phyloP scores from a whole-genome alignment of 495 filamentous ascomycete species.

The Pseudomonodictys pantanalensis region DNA sequence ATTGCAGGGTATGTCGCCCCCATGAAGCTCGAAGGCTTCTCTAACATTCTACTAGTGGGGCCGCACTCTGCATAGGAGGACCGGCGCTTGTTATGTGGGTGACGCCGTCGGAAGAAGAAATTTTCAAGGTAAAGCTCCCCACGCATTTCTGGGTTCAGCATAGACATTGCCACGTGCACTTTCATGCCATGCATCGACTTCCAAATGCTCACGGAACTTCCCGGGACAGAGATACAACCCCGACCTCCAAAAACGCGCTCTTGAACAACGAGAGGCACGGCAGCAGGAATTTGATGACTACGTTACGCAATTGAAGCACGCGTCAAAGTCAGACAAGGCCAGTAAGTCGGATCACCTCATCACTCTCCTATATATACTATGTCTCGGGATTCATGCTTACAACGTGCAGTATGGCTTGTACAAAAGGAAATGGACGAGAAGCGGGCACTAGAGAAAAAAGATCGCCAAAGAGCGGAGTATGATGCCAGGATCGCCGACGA shows the following conservation, averaged over 20 bases:
- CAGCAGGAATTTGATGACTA: slow-evolving; percentile 88
- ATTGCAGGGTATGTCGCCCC: slow-evolving; percentile 15
- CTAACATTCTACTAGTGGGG: slow-evolving; percentile 53
- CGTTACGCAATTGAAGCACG: slow-evolving; percentile 75
- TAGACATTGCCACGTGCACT: background rate
- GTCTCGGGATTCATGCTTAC: slow-evolving; percentile 23
- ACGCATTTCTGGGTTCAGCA: slow-evolving; percentile 4
- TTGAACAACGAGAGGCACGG: slow-evolving; percentile 67
- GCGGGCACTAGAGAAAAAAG: slow-evolving; percentile 33
- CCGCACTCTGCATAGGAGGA: slow-evolving; percentile 70
- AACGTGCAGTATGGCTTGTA: slow-evolving; percentile 62
- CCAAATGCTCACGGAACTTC: slow-evolving; percentile 4
- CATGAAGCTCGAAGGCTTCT: slow-evolving; percentile 7
- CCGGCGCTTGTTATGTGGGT: slow-evolving; percentile 79
- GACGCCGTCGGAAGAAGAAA: slow-evolving; percentile 83
- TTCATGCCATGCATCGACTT: slow-evolving; percentile 1
- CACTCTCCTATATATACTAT: too few relatives aligned
- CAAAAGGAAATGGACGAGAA: slow-evolving; percentile 57
- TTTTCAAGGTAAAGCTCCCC: slow-evolving; percentile 69
- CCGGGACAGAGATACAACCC: slow-evolving; percentile 91
- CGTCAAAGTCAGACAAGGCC: slow-evolving; percentile 86
- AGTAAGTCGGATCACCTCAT: slow-evolving; percentile 47
- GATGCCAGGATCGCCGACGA: slow-evolving; percentile 49
- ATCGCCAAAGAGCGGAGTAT: slow-evolving; percentile 16
- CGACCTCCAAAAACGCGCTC: slow-evolving; percentile 78